Percentiles rank a stretch among this genome's conserved stretches.
phyloP scores from a whole-genome alignment of 73 alveolate genomes.

The Paramecium bursaria region DNA sequence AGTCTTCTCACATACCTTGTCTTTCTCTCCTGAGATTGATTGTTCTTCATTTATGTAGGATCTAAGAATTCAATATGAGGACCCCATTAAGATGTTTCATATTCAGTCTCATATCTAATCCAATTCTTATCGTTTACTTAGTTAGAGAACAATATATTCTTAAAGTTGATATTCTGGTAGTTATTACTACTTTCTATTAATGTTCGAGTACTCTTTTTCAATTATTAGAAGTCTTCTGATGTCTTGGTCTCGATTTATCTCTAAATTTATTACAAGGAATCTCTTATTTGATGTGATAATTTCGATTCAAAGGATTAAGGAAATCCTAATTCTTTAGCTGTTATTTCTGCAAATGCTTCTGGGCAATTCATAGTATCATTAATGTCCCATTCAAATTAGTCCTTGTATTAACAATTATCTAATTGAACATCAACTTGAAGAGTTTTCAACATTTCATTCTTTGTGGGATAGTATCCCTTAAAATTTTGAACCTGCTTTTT shows the following conservation, averaged over 20 bases:
- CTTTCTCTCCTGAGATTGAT: constrained; percentile 20
- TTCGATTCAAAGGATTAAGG: constrained; percentile 87
- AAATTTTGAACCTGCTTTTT: constrained; percentile 19
- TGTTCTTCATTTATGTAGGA: neutral
- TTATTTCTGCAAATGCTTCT: constrained; percentile 89
- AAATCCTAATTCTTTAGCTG: constrained; percentile 89
- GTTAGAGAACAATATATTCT: constrained; percentile 50
- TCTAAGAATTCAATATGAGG: constrained; percentile 42
- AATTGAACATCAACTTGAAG: constrained; percentile 83
- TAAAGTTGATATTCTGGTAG: constrained; percentile 7
- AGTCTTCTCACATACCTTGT: constrained; percentile 57
- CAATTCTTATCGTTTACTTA: constrained; percentile 43
- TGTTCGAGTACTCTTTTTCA: constrained; percentile 55
- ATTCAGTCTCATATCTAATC: constrained; percentile 45
- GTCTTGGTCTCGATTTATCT: constrained; percentile 61
- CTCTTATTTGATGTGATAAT: constrained; percentile 86
- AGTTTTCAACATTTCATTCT: constrained; percentile 78
- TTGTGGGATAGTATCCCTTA: constrained; percentile 50
- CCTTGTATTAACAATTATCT: constrained; percentile 83
- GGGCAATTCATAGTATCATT: constrained; percentile 91
- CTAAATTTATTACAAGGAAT: constrained; percentile 83
- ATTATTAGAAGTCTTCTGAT: neutral
- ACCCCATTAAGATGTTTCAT: constrained; percentile 30
- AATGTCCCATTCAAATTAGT: constrained; percentile 96
- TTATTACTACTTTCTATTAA: constrained; percentile 39